Percentiles rank a stretch among this genome's conserved stretches.
Evolutionary conservation across 2,329 filamentous ascomycete species (phyloP).

Genomic region (Stachybotrys echinatus): DNA sequence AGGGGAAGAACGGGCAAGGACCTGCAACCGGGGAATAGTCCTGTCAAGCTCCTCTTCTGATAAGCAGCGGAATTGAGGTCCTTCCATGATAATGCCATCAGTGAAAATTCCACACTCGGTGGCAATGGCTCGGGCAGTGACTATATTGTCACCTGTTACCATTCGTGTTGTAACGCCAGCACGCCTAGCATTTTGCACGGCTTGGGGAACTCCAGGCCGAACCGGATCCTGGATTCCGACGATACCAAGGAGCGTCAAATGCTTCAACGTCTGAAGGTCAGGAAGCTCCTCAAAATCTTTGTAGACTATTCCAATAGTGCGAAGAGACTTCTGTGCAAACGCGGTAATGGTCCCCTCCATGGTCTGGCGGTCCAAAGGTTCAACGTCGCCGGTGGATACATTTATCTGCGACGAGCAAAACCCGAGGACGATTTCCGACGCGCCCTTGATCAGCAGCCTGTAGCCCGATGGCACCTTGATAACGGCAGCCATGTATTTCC

Average conservation of each 20-base stretch:
- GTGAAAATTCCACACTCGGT: constrained; percentile 34
- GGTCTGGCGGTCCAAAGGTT: constrained; percentile 51
- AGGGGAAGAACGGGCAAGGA: constrained; percentile 65
- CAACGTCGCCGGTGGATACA: constrained; percentile 8
- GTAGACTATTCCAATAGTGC: constrained; percentile 70
- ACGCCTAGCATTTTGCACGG: constrained; percentile 55
- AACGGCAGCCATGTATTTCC: constrained; percentile 53
- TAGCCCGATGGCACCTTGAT: constrained; percentile 41
- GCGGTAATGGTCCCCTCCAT: constrained; percentile 50
- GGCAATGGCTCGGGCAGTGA: constrained; percentile 39
- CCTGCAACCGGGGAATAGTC: constrained; percentile 57
- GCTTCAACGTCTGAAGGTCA: constrained; percentile 38
- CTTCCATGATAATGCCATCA: constrained; percentile 58
- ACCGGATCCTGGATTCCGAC: constrained; percentile 66
- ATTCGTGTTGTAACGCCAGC: constrained; percentile 65
- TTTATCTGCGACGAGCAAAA: constrained; percentile 44
- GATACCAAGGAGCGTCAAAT: constrained; percentile 34
- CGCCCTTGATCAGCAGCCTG: constrained; percentile 49
- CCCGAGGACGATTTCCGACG: constrained; percentile 48
- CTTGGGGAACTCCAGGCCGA: constrained; percentile 54
- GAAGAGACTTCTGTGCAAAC: constrained; percentile 61
- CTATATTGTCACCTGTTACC: constrained; percentile 45
- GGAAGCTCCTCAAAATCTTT: constrained; percentile 62
- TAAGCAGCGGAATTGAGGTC: constrained; percentile 50
- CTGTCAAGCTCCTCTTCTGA: constrained; percentile 41